Base-by-base conservation (phyloP, 1,139 yeast species). In the Protomyces inundatus region DNA sequence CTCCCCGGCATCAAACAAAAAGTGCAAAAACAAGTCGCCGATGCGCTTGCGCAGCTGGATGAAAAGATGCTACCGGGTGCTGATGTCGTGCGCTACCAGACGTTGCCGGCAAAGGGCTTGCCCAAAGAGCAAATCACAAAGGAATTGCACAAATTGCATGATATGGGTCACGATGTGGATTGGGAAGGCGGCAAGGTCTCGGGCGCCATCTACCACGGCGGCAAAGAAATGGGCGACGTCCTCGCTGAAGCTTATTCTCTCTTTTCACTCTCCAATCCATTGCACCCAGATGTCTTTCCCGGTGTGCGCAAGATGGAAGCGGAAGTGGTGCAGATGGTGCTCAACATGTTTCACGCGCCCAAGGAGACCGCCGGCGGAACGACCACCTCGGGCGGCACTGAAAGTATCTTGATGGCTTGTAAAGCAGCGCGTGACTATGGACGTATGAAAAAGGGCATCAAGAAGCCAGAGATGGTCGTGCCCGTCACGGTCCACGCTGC, bases 151-250 rank as follows among this genome's bases (percentile, higher is more conserved):
- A 61, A 33, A 34, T 52, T 58, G 34, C 56, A 58, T 30, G 56
- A 58, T 23, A 16, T 58, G 40, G 57, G 63, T 35, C 40, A 52
- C 53, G 42, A 32, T 9, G 42, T 48, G 3, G 54, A 52, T 23
- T 51, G 64, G 45, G 66, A 83, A 71, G 79, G 80, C 58, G 98
- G 98, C 6, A 81, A 84, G 68, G 89, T 91, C 0, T 87, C 96
- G 39, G 98, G 98, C 12, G 98, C 97, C 0, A 98, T 93, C 6
- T 93, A 93, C 71, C 98, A 93, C 71, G 98, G 98, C 40, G 97
- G 97, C 6, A 78, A 81, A 16, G 89, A 87, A 14, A 76, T 91
- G 65, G 79, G 88, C 55, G 77, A 81, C 42, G 77, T 93, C 57
- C 98, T 93, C 75, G 77, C 95, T 2, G 77, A 82, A 62, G 95